Conservation (phyloP, 352 stramenopile genomes). For the Plasmopara halstedii region DNA sequence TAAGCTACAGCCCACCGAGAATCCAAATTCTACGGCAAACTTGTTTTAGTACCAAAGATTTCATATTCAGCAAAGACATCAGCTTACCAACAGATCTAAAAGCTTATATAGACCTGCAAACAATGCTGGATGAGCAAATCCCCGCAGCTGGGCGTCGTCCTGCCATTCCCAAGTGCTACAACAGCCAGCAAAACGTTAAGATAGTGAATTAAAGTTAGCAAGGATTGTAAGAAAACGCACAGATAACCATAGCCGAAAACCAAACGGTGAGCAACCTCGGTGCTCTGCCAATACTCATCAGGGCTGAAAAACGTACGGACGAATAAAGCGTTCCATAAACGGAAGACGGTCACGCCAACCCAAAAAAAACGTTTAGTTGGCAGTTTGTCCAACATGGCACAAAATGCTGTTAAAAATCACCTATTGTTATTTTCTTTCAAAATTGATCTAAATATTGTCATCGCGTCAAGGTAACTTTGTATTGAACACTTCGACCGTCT, state of each 20-base stretch:
- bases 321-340: conserved; percentile 74
- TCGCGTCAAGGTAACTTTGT: conserved; percentile 30
- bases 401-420: conserved; percentile 3
- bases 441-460: conserved; percentile 19
- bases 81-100: conserved; percentile 45
- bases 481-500: conserved; percentile 84
- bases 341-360: conserved; percentile 46
- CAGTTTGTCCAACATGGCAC: conserved; percentile 27
- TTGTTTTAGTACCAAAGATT: neutral
- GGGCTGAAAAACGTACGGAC: conserved; percentile 83
- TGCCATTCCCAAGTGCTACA: conserved; percentile 85
- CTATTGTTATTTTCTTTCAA: conserved; percentile 2
- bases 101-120: conserved; percentile 79
- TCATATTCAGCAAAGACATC: neutral
- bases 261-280: conserved; percentile 77
- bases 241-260: conserved; percentile 83
- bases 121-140: conserved; percentile 67
- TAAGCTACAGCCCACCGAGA: conserved; percentile 80
- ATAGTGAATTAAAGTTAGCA: neutral
- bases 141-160: conserved; percentile 52
- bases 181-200: neutral
- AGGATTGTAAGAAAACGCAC: conserved; percentile 24
- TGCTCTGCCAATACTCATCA: conserved; percentile 87
- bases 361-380: conserved; percentile 37
- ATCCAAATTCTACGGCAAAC: conserved; percentile 47